Evolutionary conservation across 2,329 filamentous ascomycete genomes (phyloP), one percentile per base, ranked within the genome.

Genomic region (Cladophialophora psammophila): DNA sequence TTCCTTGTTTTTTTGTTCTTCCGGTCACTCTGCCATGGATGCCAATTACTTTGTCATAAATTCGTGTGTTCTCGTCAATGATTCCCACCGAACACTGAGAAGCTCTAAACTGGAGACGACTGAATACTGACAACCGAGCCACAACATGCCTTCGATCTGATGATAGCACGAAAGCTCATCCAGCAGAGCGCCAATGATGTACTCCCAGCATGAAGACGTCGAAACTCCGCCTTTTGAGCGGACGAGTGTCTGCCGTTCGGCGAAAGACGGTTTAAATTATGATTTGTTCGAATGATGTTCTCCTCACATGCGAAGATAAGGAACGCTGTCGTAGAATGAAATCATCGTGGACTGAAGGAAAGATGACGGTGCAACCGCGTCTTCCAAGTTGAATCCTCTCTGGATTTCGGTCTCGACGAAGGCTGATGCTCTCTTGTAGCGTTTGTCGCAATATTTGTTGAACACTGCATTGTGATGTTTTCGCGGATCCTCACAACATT

Each of bases 381-480:
- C 75, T 20, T 84, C 82, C 61, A 89, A 78, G 55, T 78, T 75
- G 76, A 89, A 89, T 60, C 85, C 86, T 71, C 85, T 86, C 66
- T 82, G 80, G 70, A 97, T 83, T 77, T 94, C 90, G 18, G 83
- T 84, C 77, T 94, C 88, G 63, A 97, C 94, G 72, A 91, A 93
- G 20, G 87, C 80, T 18, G 95, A 92, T 9, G 92, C 92, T 63
- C 90, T 87, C 84, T 96, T 96, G 84, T 93, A 98, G 61, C 91
- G 88, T 76, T 90, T 91, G 78, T 96, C 91, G 42, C 88, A 85
- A 80, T 97, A 99, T 80, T 99, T 99, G 64, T 97, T 92, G 76
- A 88, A 97, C 50, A 99, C 90, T 7, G 93, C 92, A 34, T 84
- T 81, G 77, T 99, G 95, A 76, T 99, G 95, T 74, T 90, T 89